Percentiles rank a stretch among this genome's conserved stretches.
phyloP scores from a whole-genome alignment of 306 rosid genomes.

The Aeschynomene evenia region DNA sequence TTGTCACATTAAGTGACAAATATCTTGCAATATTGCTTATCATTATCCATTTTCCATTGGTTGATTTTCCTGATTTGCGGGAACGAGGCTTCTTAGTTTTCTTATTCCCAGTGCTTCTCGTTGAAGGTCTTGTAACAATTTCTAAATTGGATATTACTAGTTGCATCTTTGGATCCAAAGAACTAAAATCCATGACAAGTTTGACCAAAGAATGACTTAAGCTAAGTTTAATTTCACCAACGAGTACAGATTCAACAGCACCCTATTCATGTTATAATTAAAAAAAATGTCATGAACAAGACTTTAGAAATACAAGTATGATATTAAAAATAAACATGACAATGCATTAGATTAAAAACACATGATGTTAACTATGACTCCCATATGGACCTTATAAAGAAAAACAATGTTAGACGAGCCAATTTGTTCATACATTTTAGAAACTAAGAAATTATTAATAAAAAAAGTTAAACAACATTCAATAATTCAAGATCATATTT shows the following conservation, averaged over 20 bases:
- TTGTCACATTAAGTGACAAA: conserved; percentile 69
- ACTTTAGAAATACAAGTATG: conserved; percentile 9
- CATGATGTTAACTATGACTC: conserved; percentile 3
- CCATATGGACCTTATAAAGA: not conserved
- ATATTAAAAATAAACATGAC: conserved; percentile 17
- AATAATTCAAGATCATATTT: not conserved
- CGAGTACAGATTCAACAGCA: conserved; percentile 63
- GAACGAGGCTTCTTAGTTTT: conserved; percentile 54
- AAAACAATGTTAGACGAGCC: conserved; percentile 1
- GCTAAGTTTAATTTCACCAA: conserved; percentile 86
- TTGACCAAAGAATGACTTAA: conserved; percentile 60
- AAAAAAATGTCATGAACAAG: conserved; percentile 24
- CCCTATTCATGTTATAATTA: conserved; percentile 64
- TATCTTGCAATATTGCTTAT: conserved; percentile 71
- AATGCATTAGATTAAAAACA: not conserved
- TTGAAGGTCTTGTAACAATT: conserved; percentile 67
- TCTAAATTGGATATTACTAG: conserved; percentile 71
- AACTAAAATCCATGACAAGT: conserved; percentile 52
- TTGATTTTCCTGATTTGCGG: conserved; percentile 48
- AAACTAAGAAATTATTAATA: not conserved
- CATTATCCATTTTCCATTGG: conserved; percentile 79
- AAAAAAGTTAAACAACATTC: not conserved
- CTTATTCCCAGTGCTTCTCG: conserved; percentile 46
- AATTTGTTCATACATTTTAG: not conserved
- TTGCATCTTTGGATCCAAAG: conserved; percentile 78